These are phyloP conservation scores for Leccinellum albellum DNA, from an alignment of 768 basidiomycete genomes.

Conservation along the genomic window DNA sequence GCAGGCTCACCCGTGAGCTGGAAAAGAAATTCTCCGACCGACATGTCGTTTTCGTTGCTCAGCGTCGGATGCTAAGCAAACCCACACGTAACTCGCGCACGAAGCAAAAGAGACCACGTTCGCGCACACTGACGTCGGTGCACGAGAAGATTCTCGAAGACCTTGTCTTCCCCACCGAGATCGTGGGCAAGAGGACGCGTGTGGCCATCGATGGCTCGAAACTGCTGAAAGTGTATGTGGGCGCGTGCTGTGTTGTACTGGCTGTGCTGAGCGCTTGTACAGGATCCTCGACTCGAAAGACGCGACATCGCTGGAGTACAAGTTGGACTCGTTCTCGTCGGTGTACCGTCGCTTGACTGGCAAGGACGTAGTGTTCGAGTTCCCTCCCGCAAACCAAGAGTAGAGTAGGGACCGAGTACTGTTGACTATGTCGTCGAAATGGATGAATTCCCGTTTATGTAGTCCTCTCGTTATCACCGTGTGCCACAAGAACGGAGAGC, in stretches of 20 bases:
- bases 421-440: constrained; percentile 30
- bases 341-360: constrained; percentile 94
- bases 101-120: constrained; percentile 94
- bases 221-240: constrained; percentile 92
- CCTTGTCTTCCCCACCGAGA: constrained; percentile 98
- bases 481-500: constrained; percentile 24
- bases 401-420: constrained; percentile 42
- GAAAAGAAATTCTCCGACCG: constrained; percentile 99
- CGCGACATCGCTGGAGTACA: constrained; percentile 97
- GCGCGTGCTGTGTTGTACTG: constrained; percentile 5
- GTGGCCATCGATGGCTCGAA: constrained; percentile 92
- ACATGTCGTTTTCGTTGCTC: constrained; percentile 97
- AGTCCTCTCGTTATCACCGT: constrained; percentile 8
- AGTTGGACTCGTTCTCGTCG: constrained; percentile 98
- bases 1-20: constrained; percentile 93
- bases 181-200: constrained; percentile 97
- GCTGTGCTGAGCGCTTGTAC: constrained; percentile 16
- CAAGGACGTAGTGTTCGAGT: constrained; percentile 95
- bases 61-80: constrained; percentile 97
- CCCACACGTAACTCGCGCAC: constrained; percentile 91
- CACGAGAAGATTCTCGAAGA: constrained; percentile 99
- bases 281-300: constrained; percentile 99
- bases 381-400: constrained; percentile 73
- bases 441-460: constrained; percentile 32
- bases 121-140: constrained; percentile 93